phyloP scores from a whole-genome alignment of 2,329 filamentous ascomycete species.

The Paecilomyces sp. region DNA sequence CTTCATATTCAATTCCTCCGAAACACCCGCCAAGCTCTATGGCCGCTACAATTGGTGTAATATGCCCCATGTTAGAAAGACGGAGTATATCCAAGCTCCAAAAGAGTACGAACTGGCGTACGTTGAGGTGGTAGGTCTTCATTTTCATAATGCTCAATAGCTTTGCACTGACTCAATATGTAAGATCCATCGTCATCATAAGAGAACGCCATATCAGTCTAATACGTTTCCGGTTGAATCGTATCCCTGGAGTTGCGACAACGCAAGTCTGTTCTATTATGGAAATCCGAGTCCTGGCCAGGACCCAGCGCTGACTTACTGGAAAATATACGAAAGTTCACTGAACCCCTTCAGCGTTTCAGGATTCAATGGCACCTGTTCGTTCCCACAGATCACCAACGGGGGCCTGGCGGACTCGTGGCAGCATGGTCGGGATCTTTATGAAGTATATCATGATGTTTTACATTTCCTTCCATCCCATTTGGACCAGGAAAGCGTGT shows the following conservation, averaged over 20 bases:
- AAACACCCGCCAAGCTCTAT: constrained; percentile 49
- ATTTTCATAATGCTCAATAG: neutral
- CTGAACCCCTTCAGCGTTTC: constrained; percentile 60
- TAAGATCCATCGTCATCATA: constrained; percentile 74
- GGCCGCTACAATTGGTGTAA: constrained; percentile 76
- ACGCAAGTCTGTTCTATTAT: constrained; percentile 64
- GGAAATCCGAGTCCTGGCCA: constrained; percentile 45
- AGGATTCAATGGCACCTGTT: constrained; percentile 67
- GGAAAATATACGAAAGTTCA: constrained; percentile 54
- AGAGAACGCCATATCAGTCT: constrained; percentile 70
- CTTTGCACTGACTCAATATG: neutral
- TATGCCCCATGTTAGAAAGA: constrained; percentile 71
- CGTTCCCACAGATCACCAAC: constrained; percentile 73
- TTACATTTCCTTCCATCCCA: constrained; percentile 58
- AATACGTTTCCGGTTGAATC: constrained; percentile 71
- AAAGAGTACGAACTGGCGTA: constrained; percentile 61
- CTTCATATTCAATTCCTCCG: constrained; percentile 65
- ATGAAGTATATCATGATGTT: constrained; percentile 65
- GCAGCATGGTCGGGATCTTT: constrained; percentile 70
- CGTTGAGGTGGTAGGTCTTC: constrained; percentile 60
- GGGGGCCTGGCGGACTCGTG: constrained; percentile 66
- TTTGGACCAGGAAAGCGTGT: constrained; percentile 41
- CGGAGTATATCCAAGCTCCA: constrained; percentile 54
- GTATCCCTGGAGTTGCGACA: constrained; percentile 65
- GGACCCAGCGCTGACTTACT: constrained; percentile 54